phyloP scores from a whole-genome alignment of 768 basidiomycete species.

The Hysterangium stoloniferum region DNA sequence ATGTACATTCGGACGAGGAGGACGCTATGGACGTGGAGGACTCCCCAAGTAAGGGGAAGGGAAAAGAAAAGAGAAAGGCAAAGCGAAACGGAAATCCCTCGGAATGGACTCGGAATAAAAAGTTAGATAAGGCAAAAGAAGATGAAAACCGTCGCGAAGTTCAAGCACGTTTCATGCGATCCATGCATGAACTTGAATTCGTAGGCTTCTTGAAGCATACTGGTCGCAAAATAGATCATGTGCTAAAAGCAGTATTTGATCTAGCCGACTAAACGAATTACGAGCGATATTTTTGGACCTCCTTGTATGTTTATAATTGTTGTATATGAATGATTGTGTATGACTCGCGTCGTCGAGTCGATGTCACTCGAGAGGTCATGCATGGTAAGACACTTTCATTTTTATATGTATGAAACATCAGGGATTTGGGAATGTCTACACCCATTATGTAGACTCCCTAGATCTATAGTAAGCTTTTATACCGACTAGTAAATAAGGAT shows the following conservation, averaged over 20 bases:
- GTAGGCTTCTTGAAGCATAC: conserved; percentile 77
- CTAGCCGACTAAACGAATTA: conserved; percentile 11
- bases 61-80: conserved; percentile 20
- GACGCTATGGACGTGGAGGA: conserved; percentile 14
- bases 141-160: conserved; percentile 31
- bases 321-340: no score
- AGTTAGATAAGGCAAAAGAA: conserved; percentile 22
- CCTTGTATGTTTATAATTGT: no score
- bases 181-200: conserved; percentile 76
- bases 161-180: conserved; percentile 72
- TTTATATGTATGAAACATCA: no score
- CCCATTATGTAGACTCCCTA: no score
- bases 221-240: conserved; percentile 69
- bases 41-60: conserved; percentile 1
- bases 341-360: no score
- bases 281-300: no score
- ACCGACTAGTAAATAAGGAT: no score
- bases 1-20: conserved; percentile 25
- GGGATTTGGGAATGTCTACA: no score
- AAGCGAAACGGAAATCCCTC: conserved; percentile 41
- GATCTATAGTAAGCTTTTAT: no score
- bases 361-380: no score
- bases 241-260: conserved; percentile 62
- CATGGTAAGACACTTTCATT: no score
- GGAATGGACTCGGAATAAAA: background rate